Conservation (phyloP, 2,329 filamentous ascomycete genomes). For the Fusarium cyanostomum region DNA sequence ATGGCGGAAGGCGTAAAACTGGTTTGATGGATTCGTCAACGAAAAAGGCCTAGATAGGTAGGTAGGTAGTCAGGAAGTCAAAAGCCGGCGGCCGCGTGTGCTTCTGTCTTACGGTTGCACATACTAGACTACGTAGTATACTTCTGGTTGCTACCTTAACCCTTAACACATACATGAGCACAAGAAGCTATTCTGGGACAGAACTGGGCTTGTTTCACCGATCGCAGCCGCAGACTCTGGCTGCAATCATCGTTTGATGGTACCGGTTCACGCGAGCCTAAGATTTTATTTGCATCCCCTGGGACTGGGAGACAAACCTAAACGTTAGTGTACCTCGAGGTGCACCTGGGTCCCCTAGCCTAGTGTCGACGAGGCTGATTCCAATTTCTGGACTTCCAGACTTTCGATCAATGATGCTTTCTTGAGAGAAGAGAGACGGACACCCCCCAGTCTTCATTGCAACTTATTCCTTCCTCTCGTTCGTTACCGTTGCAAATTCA, state of each 20-base stretch:
- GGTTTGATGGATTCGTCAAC: constrained; percentile 18
- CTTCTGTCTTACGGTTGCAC: constrained; percentile 1
- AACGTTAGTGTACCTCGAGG: constrained; percentile 1
- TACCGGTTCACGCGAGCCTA: not conserved
- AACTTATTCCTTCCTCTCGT: constrained; percentile 2
- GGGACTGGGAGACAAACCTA: constrained; percentile 3
- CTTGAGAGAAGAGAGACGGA: constrained; percentile 11
- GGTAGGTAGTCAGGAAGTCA: constrained; percentile 7
- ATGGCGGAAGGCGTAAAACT: constrained; percentile 15
- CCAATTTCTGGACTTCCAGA: constrained; percentile 16
- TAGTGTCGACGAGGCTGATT: constrained; percentile 10
- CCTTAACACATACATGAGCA: not conserved
- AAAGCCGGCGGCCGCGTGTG: constrained; percentile 26
- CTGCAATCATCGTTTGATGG: constrained; percentile 23
- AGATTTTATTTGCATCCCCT: constrained; percentile 2
- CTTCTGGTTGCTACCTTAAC: not conserved
- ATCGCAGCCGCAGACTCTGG: constrained; percentile 23
- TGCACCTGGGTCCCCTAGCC: not conserved
- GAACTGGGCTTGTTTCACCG: constrained; percentile 33
- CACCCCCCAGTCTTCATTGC: not conserved
- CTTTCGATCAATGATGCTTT: constrained; percentile 27
- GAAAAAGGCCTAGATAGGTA: constrained; percentile 19
- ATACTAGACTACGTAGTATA: too few relatives aligned
- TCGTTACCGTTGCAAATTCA: not conserved
- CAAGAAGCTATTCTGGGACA: not conserved